Evolutionary conservation across 2,329 filamentous ascomycete species (phyloP).

Genomic region (Colletotrichum cordylinicola): DNA sequence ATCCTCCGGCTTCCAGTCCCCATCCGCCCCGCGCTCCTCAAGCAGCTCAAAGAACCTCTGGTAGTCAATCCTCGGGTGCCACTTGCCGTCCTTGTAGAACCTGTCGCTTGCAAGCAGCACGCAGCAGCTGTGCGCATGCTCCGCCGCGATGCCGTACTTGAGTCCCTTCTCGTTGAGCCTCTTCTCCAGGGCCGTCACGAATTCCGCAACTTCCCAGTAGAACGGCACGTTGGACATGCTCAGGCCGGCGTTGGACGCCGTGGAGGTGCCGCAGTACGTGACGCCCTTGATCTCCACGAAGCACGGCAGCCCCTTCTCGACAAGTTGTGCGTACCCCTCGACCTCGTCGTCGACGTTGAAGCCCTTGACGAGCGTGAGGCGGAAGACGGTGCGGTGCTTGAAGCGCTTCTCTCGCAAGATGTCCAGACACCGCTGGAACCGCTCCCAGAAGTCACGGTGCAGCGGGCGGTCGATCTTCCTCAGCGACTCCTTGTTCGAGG

Average conservation of each 20-base stretch:
- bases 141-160: constrained; percentile 88
- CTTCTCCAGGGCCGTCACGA: constrained; percentile 76
- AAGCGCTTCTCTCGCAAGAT: constrained; percentile 85
- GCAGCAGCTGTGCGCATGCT: constrained; percentile 95
- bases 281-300: constrained; percentile 97
- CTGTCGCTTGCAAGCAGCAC: constrained; percentile 83
- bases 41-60: constrained; percentile 84
- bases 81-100: constrained; percentile 78
- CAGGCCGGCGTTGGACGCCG: constrained; percentile 81
- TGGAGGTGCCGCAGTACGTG: constrained; percentile 92
- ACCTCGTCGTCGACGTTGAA: constrained; percentile 98
- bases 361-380: constrained; percentile 93
- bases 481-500: constrained; percentile 86
- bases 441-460: constrained; percentile 97
- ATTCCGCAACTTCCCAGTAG: constrained; percentile 86
- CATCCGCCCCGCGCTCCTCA: constrained; percentile 69
- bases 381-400: constrained; percentile 90
- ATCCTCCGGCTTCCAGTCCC: constrained; percentile 84
- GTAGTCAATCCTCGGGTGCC: constrained; percentile 94
- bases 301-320: constrained; percentile 84
- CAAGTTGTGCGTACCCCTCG: constrained; percentile 86
- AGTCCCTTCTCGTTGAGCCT: constrained; percentile 75
- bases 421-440: constrained; percentile 88
- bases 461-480: constrained; percentile 90
- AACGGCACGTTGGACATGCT: constrained; percentile 99